Base-by-base conservation (phyloP, 495 filamentous ascomycete genomes). In the Astrothelium macrocarpum region DNA sequence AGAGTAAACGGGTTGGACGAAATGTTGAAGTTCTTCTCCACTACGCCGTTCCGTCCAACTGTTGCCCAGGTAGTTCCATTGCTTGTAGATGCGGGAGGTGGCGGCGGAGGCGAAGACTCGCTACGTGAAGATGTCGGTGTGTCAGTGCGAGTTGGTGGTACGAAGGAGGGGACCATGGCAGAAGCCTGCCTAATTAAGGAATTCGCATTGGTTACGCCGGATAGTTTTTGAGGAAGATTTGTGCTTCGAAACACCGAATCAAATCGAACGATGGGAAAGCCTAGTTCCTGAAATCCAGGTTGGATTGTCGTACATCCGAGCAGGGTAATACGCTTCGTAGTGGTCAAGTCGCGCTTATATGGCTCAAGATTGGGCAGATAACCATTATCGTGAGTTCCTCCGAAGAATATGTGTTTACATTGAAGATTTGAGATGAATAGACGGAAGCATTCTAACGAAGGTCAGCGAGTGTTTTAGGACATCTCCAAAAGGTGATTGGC, bases 401-500 rank as follows among this genome's bases (percentile, higher is more conserved):
- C 74, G 62, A 77, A 76, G 60, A 75, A 70, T 53, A 77, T 72
- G 64, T 77, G 75, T 61, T 74, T 75, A 70, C 75, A 77, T 59
- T 75, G 73, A 5, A 68, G 60, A 59, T 76, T 77, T 14, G 64
- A 64, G 61, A 72, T 65, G 63, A 74, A 77, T 1, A 75, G 65
- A 23, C 74, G 72, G 31, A 77, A 68, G 66, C 68, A 72, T 67
- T 74, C 72, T 74, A 59, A 20, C 0, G 7, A 16, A 29, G 1
- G 20, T 28, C 32, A 61, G 36, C 10, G 7, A 56, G n/a, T 32
- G 4, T 25, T 11, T 11, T 18, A 29, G 43, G 28, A 56, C 11
- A 7, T 25, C 16, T 53, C 16, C n/a, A 26, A 11, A 25, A 28
- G 11, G 28, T 18, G 12, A 29, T 14, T 1, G 14, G 25, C n/a